These are phyloP conservation scores for Alternaria novae-zelandiae DNA, from an alignment of 2,329 filamentous ascomycete species.

Conservation along the genomic window DNA sequence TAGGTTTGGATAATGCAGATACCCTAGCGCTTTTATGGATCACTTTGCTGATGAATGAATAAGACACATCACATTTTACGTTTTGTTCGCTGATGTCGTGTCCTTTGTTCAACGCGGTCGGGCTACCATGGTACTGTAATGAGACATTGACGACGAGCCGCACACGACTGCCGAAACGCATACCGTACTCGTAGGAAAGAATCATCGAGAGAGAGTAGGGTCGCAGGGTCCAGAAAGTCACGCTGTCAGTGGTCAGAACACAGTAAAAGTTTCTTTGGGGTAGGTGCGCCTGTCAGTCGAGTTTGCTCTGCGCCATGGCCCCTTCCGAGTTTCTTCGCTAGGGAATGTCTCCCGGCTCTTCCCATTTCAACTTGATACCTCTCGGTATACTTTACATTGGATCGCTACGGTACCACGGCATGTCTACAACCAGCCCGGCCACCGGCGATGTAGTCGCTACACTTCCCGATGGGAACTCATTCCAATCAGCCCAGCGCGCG, in stretches of 20 bases:
- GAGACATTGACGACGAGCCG: not conserved
- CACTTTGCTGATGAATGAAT: not conserved
- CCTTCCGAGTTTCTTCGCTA: no score
- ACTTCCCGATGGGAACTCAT: no score
- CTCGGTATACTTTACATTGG: no score
- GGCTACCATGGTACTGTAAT: not conserved
- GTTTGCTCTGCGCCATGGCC: not conserved
- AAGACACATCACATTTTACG: no score
- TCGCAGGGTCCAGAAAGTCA: not conserved
- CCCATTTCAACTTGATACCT: no score
- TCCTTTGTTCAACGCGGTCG: not conserved
- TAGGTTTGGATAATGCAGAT: not conserved
- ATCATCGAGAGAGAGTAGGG: not conserved
- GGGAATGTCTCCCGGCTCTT: no score
- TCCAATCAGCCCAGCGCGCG: no score
- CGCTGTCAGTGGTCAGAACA: not conserved
- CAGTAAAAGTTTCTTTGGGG: not conserved
- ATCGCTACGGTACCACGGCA: no score
- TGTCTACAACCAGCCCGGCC: no score
- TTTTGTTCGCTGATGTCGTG: not conserved
- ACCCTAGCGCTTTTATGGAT: not conserved
- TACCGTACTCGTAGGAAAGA: not conserved
- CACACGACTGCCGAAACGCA: not conserved
- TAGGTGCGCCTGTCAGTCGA: not conserved
- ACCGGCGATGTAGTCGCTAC: no score